Percentiles rank a stretch among this genome's conserved stretches.
phyloP scores from a whole-genome alignment of 371 early-diverging fungal genomes.

The Lichtheimia ramosa region DNA sequence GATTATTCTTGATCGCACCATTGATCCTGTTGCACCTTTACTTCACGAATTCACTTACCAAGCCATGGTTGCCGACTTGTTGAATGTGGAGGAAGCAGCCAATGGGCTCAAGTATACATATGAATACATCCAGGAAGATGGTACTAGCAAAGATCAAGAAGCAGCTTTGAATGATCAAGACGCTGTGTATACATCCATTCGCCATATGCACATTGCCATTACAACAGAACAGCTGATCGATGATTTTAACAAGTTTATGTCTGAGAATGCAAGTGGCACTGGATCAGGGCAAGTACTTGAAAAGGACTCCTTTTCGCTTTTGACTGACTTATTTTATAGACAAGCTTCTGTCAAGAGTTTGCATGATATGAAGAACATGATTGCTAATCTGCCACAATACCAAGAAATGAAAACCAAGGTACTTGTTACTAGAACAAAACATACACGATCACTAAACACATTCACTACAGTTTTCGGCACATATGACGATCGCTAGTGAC shows the following conservation, averaged over 20 bases:
- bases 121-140: slow-evolving; percentile 58
- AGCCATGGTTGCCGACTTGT: slow-evolving; percentile 88
- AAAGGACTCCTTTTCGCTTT: not conserved
- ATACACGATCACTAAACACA: not conserved
- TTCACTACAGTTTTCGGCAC: slow-evolving; percentile 76
- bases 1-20: slow-evolving; percentile 86
- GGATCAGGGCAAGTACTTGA: slow-evolving; percentile 32
- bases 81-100: slow-evolving; percentile 67
- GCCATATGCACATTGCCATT: slow-evolving; percentile 94
- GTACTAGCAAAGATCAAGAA: slow-evolving; percentile 54
- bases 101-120: slow-evolving; percentile 65
- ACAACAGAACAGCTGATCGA: slow-evolving; percentile 79
- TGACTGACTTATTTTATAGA: slow-evolving; percentile 15
- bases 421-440: too few species aligned
- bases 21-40: slow-evolving; percentile 85
- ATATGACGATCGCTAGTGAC: slow-evolving; percentile 89
- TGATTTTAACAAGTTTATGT: slow-evolving; percentile 79
- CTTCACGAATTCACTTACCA: slow-evolving; percentile 95
- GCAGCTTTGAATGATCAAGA: slow-evolving; percentile 73
- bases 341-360: slow-evolving; percentile 65
- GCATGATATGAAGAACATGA: slow-evolving; percentile 86
- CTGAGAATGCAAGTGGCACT: slow-evolving; percentile 53
- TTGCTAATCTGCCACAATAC: slow-evolving; percentile 90
- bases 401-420: slow-evolving; percentile 87
- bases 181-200: slow-evolving; percentile 74